Conservation (phyloP, 23 red algal species). For the Gracilariopsis chorda region DNA sequence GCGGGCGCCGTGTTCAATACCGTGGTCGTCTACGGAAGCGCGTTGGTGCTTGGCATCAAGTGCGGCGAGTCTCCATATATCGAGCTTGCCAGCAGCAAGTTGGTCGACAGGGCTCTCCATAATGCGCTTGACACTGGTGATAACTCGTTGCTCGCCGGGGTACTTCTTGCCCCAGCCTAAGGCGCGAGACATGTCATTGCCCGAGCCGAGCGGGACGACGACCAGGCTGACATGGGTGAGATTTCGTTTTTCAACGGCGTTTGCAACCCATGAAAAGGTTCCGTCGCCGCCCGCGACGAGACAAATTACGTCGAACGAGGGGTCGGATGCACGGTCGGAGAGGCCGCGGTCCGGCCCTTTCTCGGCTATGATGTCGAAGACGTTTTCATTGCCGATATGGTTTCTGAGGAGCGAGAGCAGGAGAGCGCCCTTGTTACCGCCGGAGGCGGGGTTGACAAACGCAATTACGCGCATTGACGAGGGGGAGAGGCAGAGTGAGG, state of each 20-base stretch:
- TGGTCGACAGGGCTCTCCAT: constrained; percentile 5
- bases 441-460: constrained; percentile 79
- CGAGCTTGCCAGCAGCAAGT: constrained; percentile 8
- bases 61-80: constrained; percentile 76
- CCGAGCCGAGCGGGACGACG: constrained; percentile 91
- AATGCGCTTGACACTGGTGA: neutral
- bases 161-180: constrained; percentile 94
- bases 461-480: constrained; percentile 72
- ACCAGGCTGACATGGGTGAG: constrained; percentile 42
- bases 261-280: constrained; percentile 83
- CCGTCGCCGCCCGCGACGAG: constrained; percentile 97
- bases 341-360: constrained; percentile 61
- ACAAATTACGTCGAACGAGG: constrained; percentile 5
- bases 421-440: constrained; percentile 61
- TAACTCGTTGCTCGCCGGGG: neutral
- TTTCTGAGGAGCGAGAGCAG: constrained; percentile 56
- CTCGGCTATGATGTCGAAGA: constrained; percentile 80
- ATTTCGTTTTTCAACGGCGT: constrained; percentile 54
- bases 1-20: constrained; percentile 38
- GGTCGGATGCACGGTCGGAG: neutral
- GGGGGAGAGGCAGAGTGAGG: too few species aligned
- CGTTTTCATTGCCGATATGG: constrained; percentile 68
- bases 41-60: neutral
- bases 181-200: constrained; percentile 92
- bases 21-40: constrained; percentile 18